Evolutionary conservation across 2,329 filamentous ascomycete genomes (phyloP).

Genomic region (Leptosphaerulina australis): DNA sequence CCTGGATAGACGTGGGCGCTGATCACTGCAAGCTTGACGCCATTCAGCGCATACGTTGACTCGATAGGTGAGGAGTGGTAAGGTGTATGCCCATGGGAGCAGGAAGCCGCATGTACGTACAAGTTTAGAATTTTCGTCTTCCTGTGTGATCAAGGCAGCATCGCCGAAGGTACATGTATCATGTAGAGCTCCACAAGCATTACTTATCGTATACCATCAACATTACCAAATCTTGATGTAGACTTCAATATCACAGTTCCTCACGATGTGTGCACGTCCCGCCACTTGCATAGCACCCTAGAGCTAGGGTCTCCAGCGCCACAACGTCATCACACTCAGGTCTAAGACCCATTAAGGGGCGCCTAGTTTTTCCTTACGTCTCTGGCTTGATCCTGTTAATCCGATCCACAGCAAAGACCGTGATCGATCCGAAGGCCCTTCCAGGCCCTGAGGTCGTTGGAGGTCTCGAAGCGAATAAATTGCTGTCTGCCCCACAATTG

Average conservation of each 20-base stretch:
- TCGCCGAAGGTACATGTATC: neutral
- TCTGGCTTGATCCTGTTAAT: neutral
- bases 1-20: neutral
- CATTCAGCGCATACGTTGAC: neutral
- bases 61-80: too few relatives aligned
- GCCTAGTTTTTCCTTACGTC: slow-evolving; percentile 8
- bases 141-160: too few relatives aligned
- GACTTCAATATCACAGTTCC: too few relatives aligned
- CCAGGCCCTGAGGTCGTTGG: slow-evolving; percentile 13
- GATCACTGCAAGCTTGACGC: neutral
- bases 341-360: neutral
- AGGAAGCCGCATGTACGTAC: too few relatives aligned
- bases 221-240: too few relatives aligned
- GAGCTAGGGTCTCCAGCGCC: slow-evolving; percentile 1
- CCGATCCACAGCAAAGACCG: slow-evolving; percentile 14
- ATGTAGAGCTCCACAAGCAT: neutral
- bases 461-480: slow-evolving; percentile 16
- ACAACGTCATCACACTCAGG: slow-evolving; percentile 11
- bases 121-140: too few relatives aligned
- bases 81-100: too few relatives aligned
- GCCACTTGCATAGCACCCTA: neutral
- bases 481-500: slow-evolving; percentile 2
- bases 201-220: too few relatives aligned
- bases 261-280: neutral
- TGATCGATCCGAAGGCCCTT: slow-evolving; percentile 16